Evolutionary conservation across 2,329 filamentous ascomycete genomes (phyloP), one percentile per base, ranked within the genome.

Genomic region (Delphinella strobiligena): DNA sequence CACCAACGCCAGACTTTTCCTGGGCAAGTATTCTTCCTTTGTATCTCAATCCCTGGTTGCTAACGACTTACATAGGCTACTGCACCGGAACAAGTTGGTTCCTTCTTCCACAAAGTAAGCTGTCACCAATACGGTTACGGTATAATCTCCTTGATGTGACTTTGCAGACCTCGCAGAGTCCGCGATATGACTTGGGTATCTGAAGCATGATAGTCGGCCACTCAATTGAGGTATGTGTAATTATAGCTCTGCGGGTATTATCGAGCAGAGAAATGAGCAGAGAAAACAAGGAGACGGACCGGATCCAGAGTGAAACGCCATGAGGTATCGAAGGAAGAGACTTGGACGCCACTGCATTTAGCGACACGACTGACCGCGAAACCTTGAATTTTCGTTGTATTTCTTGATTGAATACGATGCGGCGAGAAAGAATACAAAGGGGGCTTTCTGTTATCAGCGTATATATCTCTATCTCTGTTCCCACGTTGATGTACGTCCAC

Each of bases 11-110:
- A 67, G 75, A 41, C 62, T 77, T 2, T 78, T 75, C 58, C 61
- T 78, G 8, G 73, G 72, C 0, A 49, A 48, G 18, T 45, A 43
- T 24, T 27, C 22, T 27, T 27, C 44, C 3, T 31, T 29, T 3
- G 19, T 29, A 4, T 19, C 19, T n/a, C n/a, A n/a, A n/a, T n/a
- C n/a, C n/a, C n/a, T n/a, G n/a, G n/a, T n/a, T 24, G 10, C 30
- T 38, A 24, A 38, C 19, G n/a, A 33, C 7, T 17, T 17, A 5
- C 12, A 64, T 70, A 1, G 75, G 74, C 4, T 78, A 79, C 49
- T 75, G 79, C 31, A 68, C 66, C 3, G 71, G n/a, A n/a, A n/a
- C n/a, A n/a, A n/a, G n/a, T n/a, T n/a, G n/a, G 74, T 0, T 76
- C 76, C 0, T 78, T 78, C 54, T 78, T 79, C 58, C 80, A 77